Evolutionary conservation across 2,329 filamentous ascomycete genomes (phyloP).

Genomic region (Westerdykella ornata): DNA sequence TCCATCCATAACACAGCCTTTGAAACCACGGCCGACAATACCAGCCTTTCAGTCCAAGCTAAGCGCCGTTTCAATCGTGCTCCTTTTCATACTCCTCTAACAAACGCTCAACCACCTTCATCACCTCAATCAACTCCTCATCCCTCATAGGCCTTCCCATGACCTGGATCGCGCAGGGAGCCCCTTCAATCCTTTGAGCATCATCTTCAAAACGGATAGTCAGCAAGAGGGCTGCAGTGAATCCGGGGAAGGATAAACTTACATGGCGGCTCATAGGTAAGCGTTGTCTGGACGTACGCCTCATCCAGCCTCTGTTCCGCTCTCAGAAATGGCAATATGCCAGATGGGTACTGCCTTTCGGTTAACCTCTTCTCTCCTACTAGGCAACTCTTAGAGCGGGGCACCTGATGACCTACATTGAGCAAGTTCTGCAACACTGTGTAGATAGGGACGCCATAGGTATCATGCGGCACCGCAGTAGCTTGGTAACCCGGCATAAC

Average conservation of each 20-base stretch:
- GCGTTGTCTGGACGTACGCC: constrained; percentile 22
- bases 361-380: constrained; percentile 3
- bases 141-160: constrained; percentile 44
- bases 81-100: constrained; percentile 1
- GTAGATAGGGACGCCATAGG: constrained; percentile 43
- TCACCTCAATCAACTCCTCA: constrained; percentile 39
- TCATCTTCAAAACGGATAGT: constrained; percentile 32
- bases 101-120: constrained; percentile 27
- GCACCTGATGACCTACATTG: constrained; percentile 38
- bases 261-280: constrained; percentile 34
- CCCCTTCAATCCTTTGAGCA: constrained; percentile 37
- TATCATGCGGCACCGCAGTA: constrained; percentile 49
- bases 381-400: background rate
- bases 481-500: constrained; percentile 46
- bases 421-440: constrained; percentile 49
- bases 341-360: constrained; percentile 43
- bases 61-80: too few relatives aligned
- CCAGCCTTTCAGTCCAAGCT: too few relatives aligned
- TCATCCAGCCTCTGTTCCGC: constrained; percentile 40
- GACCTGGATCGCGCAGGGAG: constrained; percentile 45
- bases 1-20: too few relatives aligned
- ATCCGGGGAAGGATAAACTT: constrained; percentile 14
- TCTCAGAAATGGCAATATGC: constrained; percentile 43
- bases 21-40: too few relatives aligned
- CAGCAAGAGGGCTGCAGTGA: background rate